phyloP scores from a whole-genome alignment of 1,139 yeast species.

The Blastobotrys apis region DNA sequence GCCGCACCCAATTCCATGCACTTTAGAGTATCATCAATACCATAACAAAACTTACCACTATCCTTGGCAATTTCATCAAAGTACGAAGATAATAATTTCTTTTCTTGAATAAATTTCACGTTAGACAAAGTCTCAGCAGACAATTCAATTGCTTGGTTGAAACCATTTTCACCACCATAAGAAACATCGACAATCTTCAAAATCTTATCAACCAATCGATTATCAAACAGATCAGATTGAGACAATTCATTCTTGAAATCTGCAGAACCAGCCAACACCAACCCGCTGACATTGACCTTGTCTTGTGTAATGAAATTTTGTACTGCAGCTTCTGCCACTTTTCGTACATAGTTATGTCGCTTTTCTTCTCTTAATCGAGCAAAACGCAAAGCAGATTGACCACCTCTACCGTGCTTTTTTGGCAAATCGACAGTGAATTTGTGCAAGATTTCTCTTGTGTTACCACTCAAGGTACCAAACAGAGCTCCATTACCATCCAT shows the following conservation, averaged over 20 bases:
- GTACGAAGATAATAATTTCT: slow-evolving; percentile 85
- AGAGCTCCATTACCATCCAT: slow-evolving; percentile 99
- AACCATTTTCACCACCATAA: slow-evolving; percentile 98
- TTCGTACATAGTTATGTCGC: slow-evolving; percentile 96
- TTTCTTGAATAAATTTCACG: slow-evolving; percentile 96
- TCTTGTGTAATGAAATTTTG: slow-evolving; percentile 91
- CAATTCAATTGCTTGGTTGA: slow-evolving; percentile 96
- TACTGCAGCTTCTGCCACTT: slow-evolving; percentile 97
- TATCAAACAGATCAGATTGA: slow-evolving; percentile 88
- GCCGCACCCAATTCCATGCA: slow-evolving; percentile 96
- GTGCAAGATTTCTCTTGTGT: slow-evolving; percentile 92
- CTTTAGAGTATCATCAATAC: slow-evolving; percentile 92
- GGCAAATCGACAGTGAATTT: slow-evolving; percentile 97
- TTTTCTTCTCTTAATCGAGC: slow-evolving; percentile 98
- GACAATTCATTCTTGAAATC: slow-evolving; percentile 94
- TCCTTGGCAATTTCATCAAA: slow-evolving; percentile 97
- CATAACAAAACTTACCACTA: slow-evolving; percentile 94
- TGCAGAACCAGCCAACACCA: slow-evolving; percentile 96
- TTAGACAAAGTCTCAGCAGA: slow-evolving; percentile 95
- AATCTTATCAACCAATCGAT: slow-evolving; percentile 80
- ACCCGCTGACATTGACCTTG: slow-evolving; percentile 89
- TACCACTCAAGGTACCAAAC: slow-evolving; percentile 94
- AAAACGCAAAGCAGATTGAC: slow-evolving; percentile 99
- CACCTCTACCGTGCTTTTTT: slow-evolving; percentile 99
- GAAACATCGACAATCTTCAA: slow-evolving; percentile 93